Base-by-base conservation (phyloP, 305 asterid species). In the Solanum aculeatissimum region DNA sequence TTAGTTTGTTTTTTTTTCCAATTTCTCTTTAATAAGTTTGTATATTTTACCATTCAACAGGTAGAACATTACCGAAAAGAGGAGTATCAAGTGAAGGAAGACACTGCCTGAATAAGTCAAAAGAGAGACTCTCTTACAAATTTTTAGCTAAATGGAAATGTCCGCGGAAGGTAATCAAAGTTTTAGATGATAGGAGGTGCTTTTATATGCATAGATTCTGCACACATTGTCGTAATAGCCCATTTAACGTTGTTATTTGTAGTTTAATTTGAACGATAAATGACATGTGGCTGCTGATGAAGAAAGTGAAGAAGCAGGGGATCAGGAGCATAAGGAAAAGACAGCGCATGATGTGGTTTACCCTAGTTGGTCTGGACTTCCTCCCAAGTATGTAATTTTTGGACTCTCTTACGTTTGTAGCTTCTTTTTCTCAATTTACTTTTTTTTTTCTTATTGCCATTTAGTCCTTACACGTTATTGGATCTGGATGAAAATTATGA, bases 231-330 rank as follows among this genome's bases (percentile, higher is more conserved):
- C 13, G 9, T 77, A 19, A 77, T 83, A 49, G 53, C 9, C 43
- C 57, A 15, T 38, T 75, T 15, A 47, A 14, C 68, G n/a, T n/a
- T 78, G n/a, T 40, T 55, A n/a, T 82, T 49, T 80, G 51, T 92
- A 96, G 99, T 89, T 94, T 83, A 83, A 71, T 77, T 87, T 93
- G 84, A 85, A 91, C 40, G 80, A 86, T 38, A 38, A 62, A 4
- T 95, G 98, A 98, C 87, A 69, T 63, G 93, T 93, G 69, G 95
- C 89, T 84, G 91, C 94, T 69, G 97, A 97, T 84, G 95, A 96
- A 70, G 98, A 93, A 85, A 94, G 98, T 90, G 40, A 82, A 78
- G 98, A 95, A 88, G 80, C 81, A 32, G 91, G 91, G 80, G 86
- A 79, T 40, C 94, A 95, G 82, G 91, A 88, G 80, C 88, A 89